Evolutionary conservation across 768 basidiomycete species (phyloP), one percentile per base, ranked within the genome.

Genomic region (Tylopilus rubrobrunneus): DNA sequence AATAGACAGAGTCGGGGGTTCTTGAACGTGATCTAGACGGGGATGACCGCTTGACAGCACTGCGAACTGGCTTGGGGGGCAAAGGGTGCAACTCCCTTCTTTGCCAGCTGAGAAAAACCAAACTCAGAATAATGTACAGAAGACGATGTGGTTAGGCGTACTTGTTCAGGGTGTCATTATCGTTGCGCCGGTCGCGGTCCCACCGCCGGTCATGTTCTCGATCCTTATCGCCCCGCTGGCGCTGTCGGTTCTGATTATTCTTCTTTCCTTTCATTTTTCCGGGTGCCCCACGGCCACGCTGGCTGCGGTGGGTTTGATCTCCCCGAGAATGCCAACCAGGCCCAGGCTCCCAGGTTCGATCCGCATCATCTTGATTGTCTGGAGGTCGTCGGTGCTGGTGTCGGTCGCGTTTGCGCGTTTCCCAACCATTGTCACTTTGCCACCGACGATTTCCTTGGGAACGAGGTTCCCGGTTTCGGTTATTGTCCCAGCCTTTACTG

Each of bases 101-200:
- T 43, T 81, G 82, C 87, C 87, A 89, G 62, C 87, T 90, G 59
- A 9, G 59, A 47, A 52, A 60, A 47, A 52, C 49, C 51, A 45
- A 52, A 19, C 7, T 10, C 11, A 58, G 51, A 33, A 58, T 17
- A 47, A 45, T 33, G 49, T 48, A 41, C 57, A 39, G 37, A 37
- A 44, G 12, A 52, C 31, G 50, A 51, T 46, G 53, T 54, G 34
- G 48, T 21, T 45, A 37, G 12, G 70, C 84, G 45, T 69, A 92
- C 89, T 90, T 91, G 70, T 90, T 91, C 48, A 84, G 67, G 61
- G 77, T 79, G n/a, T 79, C 76, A 51, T 89, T 86, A 42, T 89
- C 85, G 25, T 69, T 71, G 49, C 75, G 72, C 58, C 77, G 77
- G 58, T 73, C 74, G 25, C 73, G 74, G 52, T 72, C 71, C 62